A percentile compares a stretch with the other conserved stretches of the same genome.
Evolutionary conservation across 2,329 filamentous ascomycete genomes (phyloP).

Genomic region (Ciborinia camelliae): DNA sequence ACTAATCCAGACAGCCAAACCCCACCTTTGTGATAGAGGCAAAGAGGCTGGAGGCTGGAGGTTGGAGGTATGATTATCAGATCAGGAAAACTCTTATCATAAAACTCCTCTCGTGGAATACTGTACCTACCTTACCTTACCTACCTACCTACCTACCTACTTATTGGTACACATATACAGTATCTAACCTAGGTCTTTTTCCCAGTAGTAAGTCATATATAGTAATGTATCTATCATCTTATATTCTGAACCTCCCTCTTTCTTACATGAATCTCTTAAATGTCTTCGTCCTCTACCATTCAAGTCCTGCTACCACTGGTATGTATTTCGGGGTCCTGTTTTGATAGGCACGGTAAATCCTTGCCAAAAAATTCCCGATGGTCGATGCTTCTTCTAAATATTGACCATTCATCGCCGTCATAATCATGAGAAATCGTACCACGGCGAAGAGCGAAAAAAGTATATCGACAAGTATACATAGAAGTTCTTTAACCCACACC

Average conservation of each 20-base stretch:
- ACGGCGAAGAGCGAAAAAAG: conserved; percentile 1
- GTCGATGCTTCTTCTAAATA: conserved; percentile 6
- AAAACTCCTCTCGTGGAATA: too few species aligned
- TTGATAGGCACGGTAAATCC: neutral
- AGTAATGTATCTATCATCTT: neutral
- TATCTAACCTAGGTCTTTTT: too few species aligned
- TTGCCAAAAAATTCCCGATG: neutral
- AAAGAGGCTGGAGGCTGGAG: conserved; percentile 4
- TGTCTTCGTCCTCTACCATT: neutral
- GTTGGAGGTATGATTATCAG: too few species aligned
- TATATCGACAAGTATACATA: conserved; percentile 1
- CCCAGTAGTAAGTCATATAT: neutral
- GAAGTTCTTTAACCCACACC: neutral
- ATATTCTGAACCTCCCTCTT: neutral
- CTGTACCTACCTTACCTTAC: too few species aligned
- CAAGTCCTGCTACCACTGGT: too few species aligned
- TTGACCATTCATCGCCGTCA: conserved; percentile 11
- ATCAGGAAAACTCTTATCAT: too few species aligned
- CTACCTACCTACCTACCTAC: neutral
- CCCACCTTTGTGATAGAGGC: neutral
- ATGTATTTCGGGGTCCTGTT: neutral
- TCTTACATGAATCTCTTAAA: neutral
- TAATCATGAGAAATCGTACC: conserved; percentile 18
- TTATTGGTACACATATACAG: too few species aligned
- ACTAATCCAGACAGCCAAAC: conserved; percentile 9